Base-by-base conservation (phyloP, 192 early-diverging fungal genomes). In the Mortierella hygrophila region DNA sequence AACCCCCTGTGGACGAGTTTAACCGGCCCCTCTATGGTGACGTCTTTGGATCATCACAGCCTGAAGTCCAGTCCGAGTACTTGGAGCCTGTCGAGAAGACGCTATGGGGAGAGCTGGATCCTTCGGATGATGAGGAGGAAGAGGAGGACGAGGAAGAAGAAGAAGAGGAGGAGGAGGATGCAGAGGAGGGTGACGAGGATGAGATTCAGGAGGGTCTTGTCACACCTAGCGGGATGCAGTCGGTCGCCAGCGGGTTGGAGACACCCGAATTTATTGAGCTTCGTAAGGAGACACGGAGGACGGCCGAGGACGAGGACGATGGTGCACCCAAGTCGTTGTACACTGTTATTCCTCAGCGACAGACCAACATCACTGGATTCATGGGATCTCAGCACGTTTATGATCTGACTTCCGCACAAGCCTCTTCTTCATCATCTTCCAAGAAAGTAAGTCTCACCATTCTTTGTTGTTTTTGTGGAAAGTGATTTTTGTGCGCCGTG, bases 371-470 rank as follows among this genome's bases (percentile, higher is more conserved):
- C 72, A 91, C 92, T 2, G 97, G 95, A 16, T 96, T 99, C 83
- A 98, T 99, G 98, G 98, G 97, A 29, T 97, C 96, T 46, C 94
- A 96, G 81, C 97, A 97, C 82, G 94, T 94, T 5, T 99, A 99
- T 80, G 95, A 98, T 78, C 79, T 99, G 32, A 84, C 90, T 41
- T 78, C 88, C 32, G 88, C 88, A 5, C 87, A 90, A 10, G 88
- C 91, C 3, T 82, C 90, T 40, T 87, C 77, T 29, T 54, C 87
- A 32, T 89, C 89, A 41, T 89, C 89, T n/a, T 89, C 92, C 37
- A 89, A 89, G 76, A 90, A 85, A 80, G 86, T 81, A 87, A 68
- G 18, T 38, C 57, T 13, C 57, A 13, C 63, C 44, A 40, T 41
- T 0, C 72, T n/a, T 73, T 72, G 57, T 44, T 35, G 26, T 76